These are phyloP conservation scores for Cicer arietinum DNA, from an alignment of 306 rosid species.

Conservation along the genomic window DNA sequence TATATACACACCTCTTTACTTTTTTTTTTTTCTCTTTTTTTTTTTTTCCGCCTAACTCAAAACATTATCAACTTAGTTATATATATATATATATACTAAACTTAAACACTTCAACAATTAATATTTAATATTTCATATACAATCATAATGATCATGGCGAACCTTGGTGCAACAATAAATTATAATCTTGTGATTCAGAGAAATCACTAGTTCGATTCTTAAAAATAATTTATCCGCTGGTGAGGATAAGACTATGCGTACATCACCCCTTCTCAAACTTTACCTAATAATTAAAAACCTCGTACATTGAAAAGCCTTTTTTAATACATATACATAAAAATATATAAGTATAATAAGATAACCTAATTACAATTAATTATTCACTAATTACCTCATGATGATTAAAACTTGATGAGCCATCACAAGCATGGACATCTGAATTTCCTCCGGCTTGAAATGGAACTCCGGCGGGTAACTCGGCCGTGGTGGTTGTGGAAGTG, in stretches of 20 bases:
- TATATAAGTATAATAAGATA: background rate
- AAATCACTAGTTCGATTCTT: too few species aligned
- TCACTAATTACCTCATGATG: constrained; percentile 67
- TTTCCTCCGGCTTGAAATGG: constrained; percentile 34
- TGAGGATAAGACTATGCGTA: background rate
- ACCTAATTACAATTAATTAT: constrained; percentile 43
- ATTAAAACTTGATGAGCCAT: constrained; percentile 48
- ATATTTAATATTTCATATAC: too few species aligned
- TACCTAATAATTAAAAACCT: background rate
- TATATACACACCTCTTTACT: background rate
- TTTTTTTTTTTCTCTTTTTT: background rate
- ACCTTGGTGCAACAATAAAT: too few species aligned
- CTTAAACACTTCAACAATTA: background rate
- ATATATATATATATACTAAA: background rate
- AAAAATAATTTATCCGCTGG: background rate
- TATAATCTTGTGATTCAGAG: too few species aligned
- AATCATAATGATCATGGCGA: too few species aligned
- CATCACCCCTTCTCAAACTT: background rate
- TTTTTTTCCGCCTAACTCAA: background rate
- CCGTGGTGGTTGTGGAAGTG: constrained; percentile 20
- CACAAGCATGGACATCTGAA: constrained; percentile 22
- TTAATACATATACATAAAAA: background rate
- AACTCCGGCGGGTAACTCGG: constrained; percentile 27
- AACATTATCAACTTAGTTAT: constrained; percentile 24
- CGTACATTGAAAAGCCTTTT: background rate